These are phyloP conservation scores for Pleochaeta shiraiana DNA, from an alignment of 2,329 filamentous ascomycete genomes.

Conservation along the genomic window DNA sequence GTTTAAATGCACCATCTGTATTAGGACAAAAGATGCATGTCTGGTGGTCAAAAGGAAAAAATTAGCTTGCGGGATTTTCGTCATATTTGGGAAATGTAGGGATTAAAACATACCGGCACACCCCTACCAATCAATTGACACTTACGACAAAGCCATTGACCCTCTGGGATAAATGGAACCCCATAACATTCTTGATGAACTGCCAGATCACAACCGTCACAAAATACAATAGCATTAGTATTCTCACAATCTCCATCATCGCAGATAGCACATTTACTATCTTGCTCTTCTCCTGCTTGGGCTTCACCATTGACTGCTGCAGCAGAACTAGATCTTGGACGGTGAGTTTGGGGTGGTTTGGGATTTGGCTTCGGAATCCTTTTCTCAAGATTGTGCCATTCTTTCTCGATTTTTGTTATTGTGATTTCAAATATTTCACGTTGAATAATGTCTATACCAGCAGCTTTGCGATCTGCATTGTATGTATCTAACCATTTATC, in stretches of 20 bases:
- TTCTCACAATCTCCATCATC: conserved; percentile 99
- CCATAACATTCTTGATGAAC: conserved; percentile 99
- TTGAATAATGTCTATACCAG: conserved; percentile 63
- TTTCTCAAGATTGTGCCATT: conserved; percentile 93
- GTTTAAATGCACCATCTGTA: conserved; percentile 93
- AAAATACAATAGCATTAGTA: conserved; percentile 97
- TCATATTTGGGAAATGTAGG: background rate
- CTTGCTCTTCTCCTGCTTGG: conserved; percentile 72
- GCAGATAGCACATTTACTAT: conserved; percentile 93
- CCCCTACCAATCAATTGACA: conserved; percentile 89
- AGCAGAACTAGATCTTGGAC: conserved; percentile 79
- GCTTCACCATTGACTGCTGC: conserved; percentile 91
- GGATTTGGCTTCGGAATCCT: conserved; percentile 93
- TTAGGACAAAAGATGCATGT: conserved; percentile 98
- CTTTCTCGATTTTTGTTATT: conserved; percentile 97
- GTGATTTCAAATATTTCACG: conserved; percentile 93
- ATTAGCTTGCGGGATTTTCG: conserved; percentile 8
- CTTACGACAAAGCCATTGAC: conserved; percentile 94
- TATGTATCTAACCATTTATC: conserved; percentile 83
- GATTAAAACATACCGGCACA: conserved; percentile 40
- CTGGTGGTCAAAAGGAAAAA: conserved; percentile 23
- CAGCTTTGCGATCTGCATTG: conserved; percentile 53
- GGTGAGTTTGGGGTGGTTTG: conserved; percentile 84
- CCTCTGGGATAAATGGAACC: conserved; percentile 95
- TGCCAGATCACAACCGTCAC: conserved; percentile 89